phyloP scores from a whole-genome alignment of 495 filamentous ascomycete species.

The Penicillium maclennaniae region DNA sequence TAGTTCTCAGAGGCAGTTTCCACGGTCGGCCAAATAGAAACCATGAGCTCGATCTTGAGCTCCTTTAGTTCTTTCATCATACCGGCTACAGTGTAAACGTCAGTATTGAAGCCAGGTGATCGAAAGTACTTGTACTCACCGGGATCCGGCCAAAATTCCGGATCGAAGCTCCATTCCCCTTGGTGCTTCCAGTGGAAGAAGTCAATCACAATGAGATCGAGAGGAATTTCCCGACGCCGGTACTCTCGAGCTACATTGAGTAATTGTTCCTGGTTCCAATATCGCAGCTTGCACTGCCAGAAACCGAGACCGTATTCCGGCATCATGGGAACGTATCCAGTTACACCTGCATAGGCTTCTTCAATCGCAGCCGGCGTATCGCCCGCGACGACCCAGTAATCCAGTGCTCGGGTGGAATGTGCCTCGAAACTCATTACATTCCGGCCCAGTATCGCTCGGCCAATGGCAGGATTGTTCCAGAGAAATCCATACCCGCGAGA shows the following conservation, averaged over 20 bases:
- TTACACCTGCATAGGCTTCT: conserved; percentile 46
- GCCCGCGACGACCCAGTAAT: conserved; percentile 58
- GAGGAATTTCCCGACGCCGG: conserved; percentile 42
- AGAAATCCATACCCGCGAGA: conserved; percentile 54
- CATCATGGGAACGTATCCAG: conserved; percentile 57
- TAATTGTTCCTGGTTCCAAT: conserved; percentile 56
- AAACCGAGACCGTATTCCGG: conserved; percentile 60
- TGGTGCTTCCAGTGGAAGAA: conserved; percentile 61
- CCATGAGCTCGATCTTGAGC: conserved; percentile 54
- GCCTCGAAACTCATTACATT: conserved; percentile 59
- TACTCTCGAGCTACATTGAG: conserved; percentile 53
- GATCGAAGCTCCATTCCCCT: conserved; percentile 57
- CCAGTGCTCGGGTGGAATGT: conserved; percentile 47
- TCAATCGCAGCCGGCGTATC: conserved; percentile 50
- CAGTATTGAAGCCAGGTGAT: not conserved
- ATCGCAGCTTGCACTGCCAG: conserved; percentile 60
- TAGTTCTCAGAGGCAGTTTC: conserved; percentile 50
- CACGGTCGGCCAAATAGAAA: conserved; percentile 58
- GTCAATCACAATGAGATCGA: conserved; percentile 57
- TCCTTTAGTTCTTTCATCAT: conserved; percentile 53
- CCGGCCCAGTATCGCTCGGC: conserved; percentile 51
- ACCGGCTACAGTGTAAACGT: conserved; percentile 28
- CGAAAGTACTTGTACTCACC: conserved; percentile 20
- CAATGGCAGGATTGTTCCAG: conserved; percentile 58
- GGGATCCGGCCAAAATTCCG: conserved; percentile 54